These are phyloP conservation scores for Medicago ruthenica DNA, from an alignment of 306 rosid genomes.

Conservation along the genomic window DNA sequence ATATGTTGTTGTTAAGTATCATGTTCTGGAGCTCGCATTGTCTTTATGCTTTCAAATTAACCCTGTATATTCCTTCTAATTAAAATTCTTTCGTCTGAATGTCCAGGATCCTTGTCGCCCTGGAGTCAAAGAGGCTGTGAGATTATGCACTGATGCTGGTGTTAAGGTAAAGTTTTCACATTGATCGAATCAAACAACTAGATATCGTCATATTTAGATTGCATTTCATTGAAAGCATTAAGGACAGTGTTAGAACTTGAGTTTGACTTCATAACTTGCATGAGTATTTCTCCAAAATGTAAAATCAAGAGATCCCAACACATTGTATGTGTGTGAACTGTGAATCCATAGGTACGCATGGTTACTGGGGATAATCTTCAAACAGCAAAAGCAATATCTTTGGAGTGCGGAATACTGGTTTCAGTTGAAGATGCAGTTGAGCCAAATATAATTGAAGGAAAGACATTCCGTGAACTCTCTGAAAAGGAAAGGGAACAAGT, in stretches of 20 bases:
- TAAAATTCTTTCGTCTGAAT: conserved; percentile 20
- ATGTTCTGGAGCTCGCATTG: conserved; percentile 15
- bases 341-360: conserved; percentile 82
- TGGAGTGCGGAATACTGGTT: conserved; percentile 89
- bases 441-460: conserved; percentile 88
- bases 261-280: conserved; percentile 25
- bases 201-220: conserved; percentile 23
- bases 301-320: conserved; percentile 41
- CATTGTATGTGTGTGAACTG: conserved; percentile 25
- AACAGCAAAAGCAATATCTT: conserved; percentile 92
- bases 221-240: conserved; percentile 33
- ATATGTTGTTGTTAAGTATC: conserved; percentile 12
- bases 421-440: conserved; percentile 71
- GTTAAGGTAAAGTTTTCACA: conserved; percentile 66
- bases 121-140: conserved; percentile 84
- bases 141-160: conserved; percentile 77
- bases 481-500: conserved; percentile 78
- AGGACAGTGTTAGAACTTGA: conserved; percentile 16
- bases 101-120: conserved; percentile 91
- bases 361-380: conserved; percentile 96
- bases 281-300: conserved; percentile 30
- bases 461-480: conserved; percentile 72
- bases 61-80: conserved; percentile 30
- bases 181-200: conserved; percentile 13
- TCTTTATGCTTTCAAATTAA: conserved; percentile 15